Base-by-base conservation (phyloP, 257 asterid species). In the Solanum dulcamara region DNA sequence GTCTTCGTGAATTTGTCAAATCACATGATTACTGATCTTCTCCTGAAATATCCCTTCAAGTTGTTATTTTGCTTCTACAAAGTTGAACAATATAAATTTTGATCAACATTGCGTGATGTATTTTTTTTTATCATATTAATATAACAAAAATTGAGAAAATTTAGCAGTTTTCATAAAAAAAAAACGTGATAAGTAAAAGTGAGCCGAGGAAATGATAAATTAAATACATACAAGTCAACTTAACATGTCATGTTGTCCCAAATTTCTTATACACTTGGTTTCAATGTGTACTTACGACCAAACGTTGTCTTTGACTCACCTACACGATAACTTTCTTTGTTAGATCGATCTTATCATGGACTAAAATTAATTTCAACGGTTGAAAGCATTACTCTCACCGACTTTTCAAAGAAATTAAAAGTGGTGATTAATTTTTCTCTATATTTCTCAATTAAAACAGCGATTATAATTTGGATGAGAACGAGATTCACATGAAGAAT, bases 1-100 rank as follows among this genome's bases (percentile, higher is more conserved):
- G 28, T 86, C 84, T 14, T 84, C 91, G 71, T 91, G 92, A 59
- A 12, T 62, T 12, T 62, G 37, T 62, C 37, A 12, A 62, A 89
- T 53, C 89, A 70, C 57, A 68, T 91, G 91, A 77, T 40, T 9
- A 55, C 0, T 1, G 30, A 57, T 55, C n/a, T n/a, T n/a, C n/a
- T n/a, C n/a, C n/a, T n/a, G n/a, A n/a, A n/a, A n/a, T n/a, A n/a
- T n/a, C n/a, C n/a, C n/a, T n/a, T n/a, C n/a, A n/a, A n/a, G n/a
- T n/a, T n/a, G 64, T 55, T 59, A 12, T 59, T 24, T 24, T 2
- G 3, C 12, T 59, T 59, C 2, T n/a, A 4, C 1, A 59, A n/a
- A 20, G 6, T 20, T 2, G 7, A 55, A 22, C 20, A 5, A 0
- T 55, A 55, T 1, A 0, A 55, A 55, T 22, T 55, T 55, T 55